A percentile compares a stretch with the other conserved stretches of the same genome.
These are phyloP conservation scores for Terana coerulea DNA, from an alignment of 768 basidiomycete species.

Conservation along the genomic window DNA sequence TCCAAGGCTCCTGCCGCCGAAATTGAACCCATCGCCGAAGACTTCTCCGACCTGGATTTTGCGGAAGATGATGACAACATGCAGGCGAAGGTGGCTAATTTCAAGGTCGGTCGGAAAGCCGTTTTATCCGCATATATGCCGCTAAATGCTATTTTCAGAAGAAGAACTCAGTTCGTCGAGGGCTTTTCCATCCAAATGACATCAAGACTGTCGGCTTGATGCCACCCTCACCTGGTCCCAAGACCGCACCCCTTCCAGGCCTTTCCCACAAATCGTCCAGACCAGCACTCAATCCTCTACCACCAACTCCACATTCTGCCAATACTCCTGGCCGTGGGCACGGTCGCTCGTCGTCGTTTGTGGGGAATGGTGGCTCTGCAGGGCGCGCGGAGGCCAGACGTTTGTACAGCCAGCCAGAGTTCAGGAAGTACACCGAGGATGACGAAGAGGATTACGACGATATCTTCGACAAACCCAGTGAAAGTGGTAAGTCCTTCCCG, in stretches of 20 bases:
- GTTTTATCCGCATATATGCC: background rate
- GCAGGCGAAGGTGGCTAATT: constrained; percentile 77
- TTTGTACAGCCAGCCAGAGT: constrained; percentile 54
- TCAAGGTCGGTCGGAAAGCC: constrained; percentile 52
- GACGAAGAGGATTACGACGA: constrained; percentile 95
- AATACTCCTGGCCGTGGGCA: constrained; percentile 35
- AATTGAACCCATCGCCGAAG: constrained; percentile 74
- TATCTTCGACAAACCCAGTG: constrained; percentile 79
- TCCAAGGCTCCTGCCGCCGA: constrained; percentile 59
- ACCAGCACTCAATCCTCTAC: constrained; percentile 47
- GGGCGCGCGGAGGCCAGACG: constrained; percentile 63
- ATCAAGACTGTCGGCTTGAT: constrained; percentile 71
- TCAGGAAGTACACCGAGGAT: constrained; percentile 83
- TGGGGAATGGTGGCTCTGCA: constrained; percentile 43
- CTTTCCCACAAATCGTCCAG: constrained; percentile 51
- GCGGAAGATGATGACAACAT: constrained; percentile 72
- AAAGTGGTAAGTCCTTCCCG: constrained; percentile 48
- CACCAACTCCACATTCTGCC: constrained; percentile 1
- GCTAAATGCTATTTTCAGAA: constrained; percentile 33
- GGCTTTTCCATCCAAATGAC: constrained; percentile 86
- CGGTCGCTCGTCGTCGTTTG: constrained; percentile 46
- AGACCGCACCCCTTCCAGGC: constrained; percentile 63
- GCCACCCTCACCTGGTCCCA: constrained; percentile 49
- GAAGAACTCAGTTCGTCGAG: constrained; percentile 68
- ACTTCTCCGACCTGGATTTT: constrained; percentile 85